Evolutionary conservation across 371 early-diverging fungal genomes (phyloP), one percentile per base, ranked within the genome.

Genomic region (Mucor irregularis): DNA sequence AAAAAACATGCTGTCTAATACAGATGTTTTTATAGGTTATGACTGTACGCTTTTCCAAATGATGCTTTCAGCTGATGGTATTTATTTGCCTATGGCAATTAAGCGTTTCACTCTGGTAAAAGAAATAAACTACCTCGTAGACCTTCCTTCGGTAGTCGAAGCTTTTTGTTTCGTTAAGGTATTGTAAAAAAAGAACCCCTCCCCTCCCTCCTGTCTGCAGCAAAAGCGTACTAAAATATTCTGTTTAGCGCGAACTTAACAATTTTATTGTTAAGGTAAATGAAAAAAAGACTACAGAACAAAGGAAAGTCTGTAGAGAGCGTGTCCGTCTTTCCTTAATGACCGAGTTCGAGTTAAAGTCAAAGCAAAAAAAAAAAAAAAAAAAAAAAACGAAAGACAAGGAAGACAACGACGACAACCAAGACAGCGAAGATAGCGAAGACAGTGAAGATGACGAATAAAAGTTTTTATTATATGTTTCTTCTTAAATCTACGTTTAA

Each of bases 181-280:
- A 62, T 42, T 61, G 49, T 40, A 53, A 59, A 47, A 38, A 53
- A 49, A 53, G n/a, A n/a, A n/a, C n/a, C n/a, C n/a, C n/a, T n/a
- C n/a, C n/a, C n/a, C n/a, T n/a, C n/a, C n/a, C n/a, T n/a, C n/a
- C 45, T 49, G 22, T 44, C 31, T 24, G 31, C 37, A 60, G 49
- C 61, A 54, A 44, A 31, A 60, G 39, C 34, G 39, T 38, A 60
- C 35, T 60, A 31, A 60, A 44, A 24, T 53, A 54, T 53, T 53
- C 53, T 49, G 49, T 54, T 49, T 25, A 60, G 61, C 31, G 34
- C 43, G 61, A 60, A 49, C 49, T 53, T 53, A 49, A 40, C 30
- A 60, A 53, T 4, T 60, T 60, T 44, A 37, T 60, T 19, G 61
- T 25, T 22, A 38, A 53, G 34, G 53, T 53, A 29, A 46, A 53